Conservation (phyloP, 306 rosid species). For the Trifolium pratense region DNA sequence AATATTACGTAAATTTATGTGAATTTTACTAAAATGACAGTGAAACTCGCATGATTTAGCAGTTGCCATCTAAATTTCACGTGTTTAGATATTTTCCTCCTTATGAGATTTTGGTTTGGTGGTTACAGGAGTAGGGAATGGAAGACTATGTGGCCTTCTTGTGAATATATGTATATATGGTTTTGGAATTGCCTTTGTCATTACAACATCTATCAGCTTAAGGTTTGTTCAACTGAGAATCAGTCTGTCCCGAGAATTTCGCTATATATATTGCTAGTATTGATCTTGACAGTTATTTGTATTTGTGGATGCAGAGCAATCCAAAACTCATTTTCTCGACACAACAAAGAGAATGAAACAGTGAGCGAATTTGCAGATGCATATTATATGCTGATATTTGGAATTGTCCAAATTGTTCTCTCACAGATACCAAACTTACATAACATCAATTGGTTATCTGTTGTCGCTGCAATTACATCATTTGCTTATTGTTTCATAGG, state of each 20-base stretch:
- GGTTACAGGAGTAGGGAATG: constrained; percentile 47
- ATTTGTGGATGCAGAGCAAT: constrained; percentile 52
- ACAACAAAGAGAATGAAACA: constrained; percentile 37
- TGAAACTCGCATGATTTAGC: too few relatives aligned
- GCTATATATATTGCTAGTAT: constrained; percentile 4
- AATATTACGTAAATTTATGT: neutral
- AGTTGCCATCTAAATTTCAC: neutral
- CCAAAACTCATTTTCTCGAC: constrained; percentile 52
- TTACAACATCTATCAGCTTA: constrained; percentile 60
- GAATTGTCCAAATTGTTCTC: constrained; percentile 59
- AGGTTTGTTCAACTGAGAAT: constrained; percentile 42
- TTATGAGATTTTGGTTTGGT: constrained; percentile 28
- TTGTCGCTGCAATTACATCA: constrained; percentile 76
- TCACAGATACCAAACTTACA: constrained; percentile 80
- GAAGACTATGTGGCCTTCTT: constrained; percentile 50
- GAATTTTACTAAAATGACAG: neutral
- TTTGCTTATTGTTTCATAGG: constrained; percentile 70
- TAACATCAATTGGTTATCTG: constrained; percentile 71
- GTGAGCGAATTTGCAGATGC: constrained; percentile 42
- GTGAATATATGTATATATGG: constrained; percentile 58
- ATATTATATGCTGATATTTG: constrained; percentile 66
- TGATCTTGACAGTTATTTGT: constrained; percentile 23
- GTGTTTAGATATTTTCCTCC: neutral
- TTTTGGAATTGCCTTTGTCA: constrained; percentile 57
- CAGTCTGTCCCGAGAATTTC: neutral